These are phyloP conservation scores for Tinospora cordifolia DNA, from an alignment of 164 flowering plant species.

Conservation along the genomic window DNA sequence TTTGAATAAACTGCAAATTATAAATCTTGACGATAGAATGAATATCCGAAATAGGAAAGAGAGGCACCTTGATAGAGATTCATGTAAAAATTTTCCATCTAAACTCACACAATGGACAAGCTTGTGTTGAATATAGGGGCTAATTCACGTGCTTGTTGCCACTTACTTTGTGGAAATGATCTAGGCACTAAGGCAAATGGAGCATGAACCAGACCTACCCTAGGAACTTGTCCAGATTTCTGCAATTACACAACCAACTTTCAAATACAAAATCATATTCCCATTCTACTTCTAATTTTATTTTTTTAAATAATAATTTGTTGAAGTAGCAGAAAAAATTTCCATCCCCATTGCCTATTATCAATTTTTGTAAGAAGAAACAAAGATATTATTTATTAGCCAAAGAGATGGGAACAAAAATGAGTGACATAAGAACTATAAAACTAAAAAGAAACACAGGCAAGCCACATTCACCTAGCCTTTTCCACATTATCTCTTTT, in stretches of 20 bases:
- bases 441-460: too few relatives aligned
- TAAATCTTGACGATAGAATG: too few relatives aligned
- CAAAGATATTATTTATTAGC: too few relatives aligned
- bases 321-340: neutral
- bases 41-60: slow-evolving; percentile 1
- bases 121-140: slow-evolving; percentile 89
- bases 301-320: neutral
- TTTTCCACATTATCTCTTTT: too few relatives aligned
- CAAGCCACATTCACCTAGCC: too few relatives aligned
- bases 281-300: neutral
- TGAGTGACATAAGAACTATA: too few relatives aligned
- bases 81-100: slow-evolving; percentile 79
- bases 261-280: slow-evolving; percentile 9
- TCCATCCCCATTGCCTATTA: too few relatives aligned
- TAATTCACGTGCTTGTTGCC: slow-evolving; percentile 82
- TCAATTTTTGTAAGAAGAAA: too few relatives aligned
- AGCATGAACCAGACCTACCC: slow-evolving; percentile 86
- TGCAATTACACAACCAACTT: slow-evolving; percentile 26
- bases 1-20: too few relatives aligned
- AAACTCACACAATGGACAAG: slow-evolving; percentile 92
- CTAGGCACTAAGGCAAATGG: slow-evolving; percentile 78
- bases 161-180: slow-evolving; percentile 60
- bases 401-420: too few relatives aligned
- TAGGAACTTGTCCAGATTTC: slow-evolving; percentile 85
- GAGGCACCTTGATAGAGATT: slow-evolving; percentile 67